These are phyloP conservation scores for Notholithocarpus densiflorus DNA, from an alignment of 306 rosid species.

Conservation along the genomic window DNA sequence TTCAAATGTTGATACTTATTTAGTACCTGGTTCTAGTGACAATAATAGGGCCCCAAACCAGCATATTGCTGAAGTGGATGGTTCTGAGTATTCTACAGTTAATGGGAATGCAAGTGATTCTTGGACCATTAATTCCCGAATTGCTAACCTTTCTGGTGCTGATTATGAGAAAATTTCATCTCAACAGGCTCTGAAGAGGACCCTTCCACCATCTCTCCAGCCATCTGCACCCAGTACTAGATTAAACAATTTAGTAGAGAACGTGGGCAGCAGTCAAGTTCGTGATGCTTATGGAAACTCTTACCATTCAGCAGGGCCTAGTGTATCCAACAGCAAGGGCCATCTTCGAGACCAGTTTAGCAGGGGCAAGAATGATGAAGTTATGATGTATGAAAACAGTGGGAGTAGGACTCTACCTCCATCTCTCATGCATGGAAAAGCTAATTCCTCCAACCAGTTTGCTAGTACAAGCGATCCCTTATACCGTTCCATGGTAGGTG, in stretches of 20 bases:
- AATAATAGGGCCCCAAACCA: constrained; percentile 34
- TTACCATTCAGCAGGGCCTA: constrained; percentile 46
- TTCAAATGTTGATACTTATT: constrained; percentile 30
- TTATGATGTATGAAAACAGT: constrained; percentile 43
- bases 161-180: constrained; percentile 58
- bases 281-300: constrained; percentile 38
- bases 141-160: constrained; percentile 33
- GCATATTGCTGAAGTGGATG: constrained; percentile 23
- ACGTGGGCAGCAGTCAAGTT: constrained; percentile 37
- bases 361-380: constrained; percentile 54
- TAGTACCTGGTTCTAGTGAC: constrained; percentile 38
- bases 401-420: constrained; percentile 61
- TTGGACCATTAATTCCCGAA: constrained; percentile 39
- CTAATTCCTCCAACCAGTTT: constrained; percentile 40
- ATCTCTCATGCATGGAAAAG: constrained; percentile 54
- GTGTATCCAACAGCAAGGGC: constrained; percentile 44
- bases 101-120: constrained; percentile 46
- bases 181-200: constrained; percentile 65
- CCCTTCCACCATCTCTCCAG: constrained; percentile 49
- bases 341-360: constrained; percentile 35
- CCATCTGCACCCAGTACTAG: constrained; percentile 35
- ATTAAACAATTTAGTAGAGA: constrained; percentile 39
- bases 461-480: constrained; percentile 56
- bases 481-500: constrained; percentile 54
- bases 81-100: constrained; percentile 25